These are phyloP conservation scores for Coemansia sp. DNA, from an alignment of 192 early-diverging fungal genomes.

Conservation along the genomic window DNA sequence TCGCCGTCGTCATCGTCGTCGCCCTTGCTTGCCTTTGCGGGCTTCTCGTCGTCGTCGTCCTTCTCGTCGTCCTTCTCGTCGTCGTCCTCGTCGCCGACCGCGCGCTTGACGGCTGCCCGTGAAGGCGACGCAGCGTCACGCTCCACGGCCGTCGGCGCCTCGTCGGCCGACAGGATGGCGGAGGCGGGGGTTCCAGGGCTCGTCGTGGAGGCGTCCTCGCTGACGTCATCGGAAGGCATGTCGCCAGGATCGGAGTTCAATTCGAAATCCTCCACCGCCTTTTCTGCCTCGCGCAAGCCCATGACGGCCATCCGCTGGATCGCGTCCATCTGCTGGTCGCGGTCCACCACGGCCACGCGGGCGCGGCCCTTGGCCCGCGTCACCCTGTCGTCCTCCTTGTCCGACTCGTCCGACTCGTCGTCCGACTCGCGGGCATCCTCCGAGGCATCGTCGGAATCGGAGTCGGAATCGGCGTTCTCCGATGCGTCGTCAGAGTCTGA, in stretches of 20 bases:
- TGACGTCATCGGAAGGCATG: slow-evolving; percentile 19
- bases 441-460: slow-evolving; percentile 8
- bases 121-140: slow-evolving; percentile 1
- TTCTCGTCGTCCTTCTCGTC: background rate
- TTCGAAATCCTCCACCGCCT: slow-evolving; percentile 35
- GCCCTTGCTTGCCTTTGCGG: slow-evolving; percentile 2
- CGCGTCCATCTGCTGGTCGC: slow-evolving; percentile 14
- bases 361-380: slow-evolving; percentile 2
- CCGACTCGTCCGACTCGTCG: slow-evolving; percentile 16
- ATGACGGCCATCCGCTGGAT: slow-evolving; percentile 41
- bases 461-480: background rate
- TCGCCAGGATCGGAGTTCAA: slow-evolving; percentile 20
- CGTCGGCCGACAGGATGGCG: background rate
- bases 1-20: slow-evolving; percentile 4
- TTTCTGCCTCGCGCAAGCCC: slow-evolving; percentile 39
- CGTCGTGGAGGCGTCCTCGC: slow-evolving; percentile 11
- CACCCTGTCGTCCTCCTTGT: slow-evolving; percentile 3
- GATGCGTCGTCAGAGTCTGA: background rate
- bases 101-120: background rate
- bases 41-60: slow-evolving; percentile 7
- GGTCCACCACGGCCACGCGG: background rate
- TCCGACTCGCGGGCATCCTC: slow-evolving; percentile 22
- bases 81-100: slow-evolving; percentile 2
- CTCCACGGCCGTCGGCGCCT: background rate
- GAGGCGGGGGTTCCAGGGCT: background rate